Base-by-base conservation (phyloP, 208 protist species). In the Endotrypanum monterogeii region DNA sequence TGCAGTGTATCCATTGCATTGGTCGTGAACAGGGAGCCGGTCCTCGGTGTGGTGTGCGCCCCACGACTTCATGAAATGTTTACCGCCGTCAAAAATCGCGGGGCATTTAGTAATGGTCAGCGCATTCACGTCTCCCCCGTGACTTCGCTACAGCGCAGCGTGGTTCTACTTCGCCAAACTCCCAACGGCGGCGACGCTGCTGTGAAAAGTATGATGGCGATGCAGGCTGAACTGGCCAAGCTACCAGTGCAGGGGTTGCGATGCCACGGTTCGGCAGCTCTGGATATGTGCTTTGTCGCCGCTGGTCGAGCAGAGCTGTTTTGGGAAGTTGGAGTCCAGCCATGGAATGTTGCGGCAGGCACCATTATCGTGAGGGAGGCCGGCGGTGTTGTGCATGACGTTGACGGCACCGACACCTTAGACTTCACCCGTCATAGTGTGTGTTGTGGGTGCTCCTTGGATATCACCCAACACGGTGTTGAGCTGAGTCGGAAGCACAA, bases 211-310 rank as follows among this genome's bases (percentile, higher is more conserved):
- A 44, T 89, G n/a, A 63, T 93, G 41, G 78, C 20, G 11, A 95
- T 96, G 55, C 85, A 93, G 79, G 76, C 75, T 37, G 86, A 89
- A 56, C 81, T 98, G 18, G 72, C 73, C 1, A 76, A 82, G 51
- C 30, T 89, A 14, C 91, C 90, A 4, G 90, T 96, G 28, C 92
- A 95, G 37, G 83, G 80, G 5, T 20, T 96, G n/a, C 87, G 94
- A n/a, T 87, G 67, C 70, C 76, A 92, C 56, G 94, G 90, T 5
- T 80, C 89, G 9, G 78, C 84, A 9, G 94, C 91, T 35, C 78
- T 97, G 50, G 87, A 95, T 51, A 96, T 97, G 91, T 97, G 94
- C 73, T 88, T 89, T 50, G 89, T 98, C 14, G 94, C 92, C 1
- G 80, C 80, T 7, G 94, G 94, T 4, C 78, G 84, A 37, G 89